Conservation (phyloP, 1,139 yeast genomes). For the Pichia sp. region DNA sequence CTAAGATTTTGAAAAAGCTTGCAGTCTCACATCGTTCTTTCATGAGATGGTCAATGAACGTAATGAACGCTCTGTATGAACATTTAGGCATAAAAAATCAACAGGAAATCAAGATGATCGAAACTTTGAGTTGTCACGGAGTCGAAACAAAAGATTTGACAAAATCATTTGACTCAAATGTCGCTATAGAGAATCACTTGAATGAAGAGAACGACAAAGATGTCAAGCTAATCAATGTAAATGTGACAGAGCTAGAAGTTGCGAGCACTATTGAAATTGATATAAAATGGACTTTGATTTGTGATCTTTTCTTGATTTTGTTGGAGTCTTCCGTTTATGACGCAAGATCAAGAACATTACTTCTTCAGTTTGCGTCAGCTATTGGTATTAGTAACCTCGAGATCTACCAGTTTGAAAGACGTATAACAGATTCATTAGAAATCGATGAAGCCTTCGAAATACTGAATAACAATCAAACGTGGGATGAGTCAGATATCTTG, state of each 20-base stretch:
- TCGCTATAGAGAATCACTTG: slow-evolving; percentile 29
- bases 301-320: slow-evolving; percentile 79
- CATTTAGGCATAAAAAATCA: slow-evolving; percentile 65
- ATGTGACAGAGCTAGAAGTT: slow-evolving; percentile 28
- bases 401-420: slow-evolving; percentile 80
- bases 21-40: slow-evolving; percentile 73
- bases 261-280: slow-evolving; percentile 51
- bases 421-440: slow-evolving; percentile 86
- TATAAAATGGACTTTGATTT: slow-evolving; percentile 86
- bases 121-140: slow-evolving; percentile 79
- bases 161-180: slow-evolving; percentile 35
- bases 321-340: slow-evolving; percentile 87
- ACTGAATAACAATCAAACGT: slow-evolving; percentile 45
- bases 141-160: slow-evolving; percentile 70
- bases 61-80: slow-evolving; percentile 68
- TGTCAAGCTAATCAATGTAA: slow-evolving; percentile 19
- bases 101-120: slow-evolving; percentile 85
- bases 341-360: slow-evolving; percentile 75
- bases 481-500: slow-evolving; percentile 66
- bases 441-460: slow-evolving; percentile 38
- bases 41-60: slow-evolving; percentile 79
- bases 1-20: slow-evolving; percentile 53
- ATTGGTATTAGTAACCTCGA: slow-evolving; percentile 61
- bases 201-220: slow-evolving; percentile 18
- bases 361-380: slow-evolving; percentile 60